These are phyloP conservation scores for Solanum hybrid DNA, from an alignment of 305 asterid genomes.

Conservation along the genomic window DNA sequence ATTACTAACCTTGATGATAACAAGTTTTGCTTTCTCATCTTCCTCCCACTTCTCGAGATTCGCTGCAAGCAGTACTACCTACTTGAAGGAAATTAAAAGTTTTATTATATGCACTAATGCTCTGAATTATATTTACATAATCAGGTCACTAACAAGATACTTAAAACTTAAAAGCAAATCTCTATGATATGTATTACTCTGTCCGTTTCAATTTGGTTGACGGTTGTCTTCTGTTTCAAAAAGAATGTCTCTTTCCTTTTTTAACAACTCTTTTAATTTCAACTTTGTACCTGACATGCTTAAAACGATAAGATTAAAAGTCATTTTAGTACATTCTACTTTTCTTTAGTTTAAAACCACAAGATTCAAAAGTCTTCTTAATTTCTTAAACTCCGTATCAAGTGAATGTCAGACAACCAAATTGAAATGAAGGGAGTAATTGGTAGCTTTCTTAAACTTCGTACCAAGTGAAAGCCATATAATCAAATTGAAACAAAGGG, in stretches of 20 bases:
- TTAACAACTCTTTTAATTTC: neutral
- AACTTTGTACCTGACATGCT: neutral
- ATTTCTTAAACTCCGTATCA: neutral
- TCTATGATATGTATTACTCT: neutral
- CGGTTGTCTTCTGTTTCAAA: neutral
- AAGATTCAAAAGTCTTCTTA: neutral
- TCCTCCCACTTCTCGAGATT: slow-evolving; percentile 83
- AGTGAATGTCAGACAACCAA: neutral
- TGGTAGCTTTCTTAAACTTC: neutral
- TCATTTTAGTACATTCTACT: no score
- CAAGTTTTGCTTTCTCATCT: slow-evolving; percentile 57
- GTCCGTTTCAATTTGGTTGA: neutral
- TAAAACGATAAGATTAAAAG: neutral
- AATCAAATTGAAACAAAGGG: no score
- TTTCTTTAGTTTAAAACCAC: neutral
- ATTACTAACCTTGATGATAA: slow-evolving; percentile 55
- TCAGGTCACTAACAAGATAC: neutral
- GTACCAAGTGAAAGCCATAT: no score
- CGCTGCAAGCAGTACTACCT: slow-evolving; percentile 67
- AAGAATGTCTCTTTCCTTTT: neutral
- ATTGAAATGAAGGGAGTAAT: neutral
- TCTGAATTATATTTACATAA: neutral
- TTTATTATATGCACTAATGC: neutral
- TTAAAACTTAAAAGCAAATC: neutral
- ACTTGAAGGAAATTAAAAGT: neutral